phyloP scores from a whole-genome alignment of 169 alveolate species.

The Cryptosporidium andersoni region DNA sequence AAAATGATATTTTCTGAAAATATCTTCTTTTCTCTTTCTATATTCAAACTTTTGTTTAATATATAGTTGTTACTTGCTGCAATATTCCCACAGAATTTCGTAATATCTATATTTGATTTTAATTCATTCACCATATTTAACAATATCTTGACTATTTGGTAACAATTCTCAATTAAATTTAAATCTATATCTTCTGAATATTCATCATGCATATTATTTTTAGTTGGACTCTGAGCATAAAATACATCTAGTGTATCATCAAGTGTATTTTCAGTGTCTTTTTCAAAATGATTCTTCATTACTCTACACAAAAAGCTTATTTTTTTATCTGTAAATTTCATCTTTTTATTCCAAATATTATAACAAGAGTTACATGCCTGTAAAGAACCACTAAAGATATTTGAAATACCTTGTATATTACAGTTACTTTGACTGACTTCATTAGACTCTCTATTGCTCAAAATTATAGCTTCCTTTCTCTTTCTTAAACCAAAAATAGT shows the following conservation, averaged over 20 bases:
- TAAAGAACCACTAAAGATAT: slow-evolving; percentile 6
- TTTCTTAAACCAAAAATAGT: slow-evolving; percentile 31
- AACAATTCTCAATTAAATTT: slow-evolving; percentile 16
- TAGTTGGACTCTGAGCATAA: slow-evolving; percentile 33
- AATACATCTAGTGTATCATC: slow-evolving; percentile 31
- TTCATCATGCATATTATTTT: neutral
- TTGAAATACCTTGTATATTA: neutral
- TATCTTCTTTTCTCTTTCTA: neutral
- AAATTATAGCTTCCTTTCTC: neutral
- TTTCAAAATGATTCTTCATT: slow-evolving; percentile 22
- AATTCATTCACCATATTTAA: neutral
- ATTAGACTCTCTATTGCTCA: neutral
- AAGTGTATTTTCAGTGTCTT: neutral
- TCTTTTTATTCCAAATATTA: slow-evolving; percentile 6
- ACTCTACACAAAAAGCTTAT: slow-evolving; percentile 24
- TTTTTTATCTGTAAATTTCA: slow-evolving; percentile 7
- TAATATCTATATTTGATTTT: neutral
- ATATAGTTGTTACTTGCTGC: too few relatives aligned
- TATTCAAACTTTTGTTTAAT: slow-evolving; percentile 1
- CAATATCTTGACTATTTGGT: slow-evolving; percentile 26
- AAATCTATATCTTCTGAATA: slow-evolving; percentile 2
- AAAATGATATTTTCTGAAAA: slow-evolving; percentile 26
- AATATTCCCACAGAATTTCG: too few relatives aligned
- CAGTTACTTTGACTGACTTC: neutral
- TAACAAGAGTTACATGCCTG: slow-evolving; percentile 32